A percentile compares a stretch with the other conserved stretches of the same genome.
Evolutionary conservation across 2,329 filamentous ascomycete genomes (phyloP).

Genomic region (Claviceps monticola): DNA sequence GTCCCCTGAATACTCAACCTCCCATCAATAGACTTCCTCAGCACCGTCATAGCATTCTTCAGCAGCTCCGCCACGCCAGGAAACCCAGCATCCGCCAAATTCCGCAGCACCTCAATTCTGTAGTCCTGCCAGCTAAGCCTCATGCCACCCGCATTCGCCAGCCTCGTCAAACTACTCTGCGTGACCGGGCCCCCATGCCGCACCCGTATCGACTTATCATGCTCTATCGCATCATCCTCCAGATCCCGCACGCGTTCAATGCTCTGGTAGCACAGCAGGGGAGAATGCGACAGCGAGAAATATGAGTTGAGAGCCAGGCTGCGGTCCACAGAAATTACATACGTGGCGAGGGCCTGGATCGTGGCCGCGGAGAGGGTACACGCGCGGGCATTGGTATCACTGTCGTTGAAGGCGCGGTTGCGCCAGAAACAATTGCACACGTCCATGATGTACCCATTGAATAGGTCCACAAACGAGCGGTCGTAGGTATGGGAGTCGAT

Average conservation of each 20-base stretch:
- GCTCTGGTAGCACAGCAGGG: constrained; percentile 40
- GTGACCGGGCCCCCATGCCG: constrained; percentile 58
- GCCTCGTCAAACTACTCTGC: constrained; percentile 46
- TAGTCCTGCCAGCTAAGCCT: constrained; percentile 61
- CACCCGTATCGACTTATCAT: constrained; percentile 24
- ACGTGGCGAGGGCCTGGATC: constrained; percentile 30
- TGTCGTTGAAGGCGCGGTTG: constrained; percentile 51
- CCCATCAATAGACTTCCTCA: constrained; percentile 38
- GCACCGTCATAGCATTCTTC: constrained; percentile 67
- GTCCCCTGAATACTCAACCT: constrained; percentile 11
- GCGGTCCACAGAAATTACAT: constrained; percentile 34
- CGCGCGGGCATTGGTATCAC: constrained; percentile 48
- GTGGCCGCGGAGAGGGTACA: constrained; percentile 34
- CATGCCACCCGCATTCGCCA: constrained; percentile 53
- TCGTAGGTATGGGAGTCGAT: constrained; percentile 33
- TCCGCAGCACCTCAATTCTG: constrained; percentile 54
- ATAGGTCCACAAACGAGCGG: constrained; percentile 47
- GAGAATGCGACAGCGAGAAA: constrained; percentile 47
- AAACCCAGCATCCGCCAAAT: constrained; percentile 50
- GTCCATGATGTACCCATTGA: constrained; percentile 80
- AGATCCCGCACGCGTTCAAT: constrained; percentile 40
- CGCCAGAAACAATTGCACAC: constrained; percentile 77
- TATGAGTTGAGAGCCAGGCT: constrained; percentile 31
- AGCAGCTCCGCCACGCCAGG: constrained; percentile 57
- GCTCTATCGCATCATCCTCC: constrained; percentile 39